phyloP scores from a whole-genome alignment of 2,329 filamentous ascomycete species.

The Balansia obtecta region DNA sequence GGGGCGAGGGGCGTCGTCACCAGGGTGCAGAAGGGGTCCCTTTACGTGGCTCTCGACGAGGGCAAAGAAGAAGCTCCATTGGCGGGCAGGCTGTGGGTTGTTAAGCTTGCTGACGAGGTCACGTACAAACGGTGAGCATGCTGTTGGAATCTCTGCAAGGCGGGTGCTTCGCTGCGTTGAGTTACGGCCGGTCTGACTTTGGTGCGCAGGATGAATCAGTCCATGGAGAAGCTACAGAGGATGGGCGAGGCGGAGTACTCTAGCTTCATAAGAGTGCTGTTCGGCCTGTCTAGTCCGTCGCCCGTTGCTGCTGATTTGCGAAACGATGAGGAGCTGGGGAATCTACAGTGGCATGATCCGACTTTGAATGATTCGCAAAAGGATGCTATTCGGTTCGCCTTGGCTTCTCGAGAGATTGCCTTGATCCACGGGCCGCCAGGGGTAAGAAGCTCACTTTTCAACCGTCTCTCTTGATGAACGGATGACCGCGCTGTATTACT shows the following conservation, averaged over 20 bases:
- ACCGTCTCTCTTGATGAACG: too few relatives aligned
- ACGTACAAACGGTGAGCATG: slow-evolving; percentile 42
- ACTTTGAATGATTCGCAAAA: slow-evolving; percentile 55
- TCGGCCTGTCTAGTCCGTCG: slow-evolving; percentile 43
- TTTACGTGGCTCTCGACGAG: slow-evolving; percentile 60
- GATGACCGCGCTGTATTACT: too few relatives aligned
- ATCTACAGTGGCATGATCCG: slow-evolving; percentile 48
- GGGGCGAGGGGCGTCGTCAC: slow-evolving; percentile 61
- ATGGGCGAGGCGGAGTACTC: slow-evolving; percentile 48
- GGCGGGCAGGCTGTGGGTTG: slow-evolving; percentile 44
- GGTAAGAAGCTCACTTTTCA: slow-evolving; percentile 19
- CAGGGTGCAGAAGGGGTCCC: slow-evolving; percentile 41
- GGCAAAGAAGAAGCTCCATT: slow-evolving; percentile 37
- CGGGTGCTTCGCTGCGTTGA: background rate
- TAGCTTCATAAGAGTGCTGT: slow-evolving; percentile 47
- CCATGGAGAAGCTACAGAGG: slow-evolving; percentile 46
- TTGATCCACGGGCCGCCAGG: slow-evolving; percentile 92
- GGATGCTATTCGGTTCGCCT: slow-evolving; percentile 64
- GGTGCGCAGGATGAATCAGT: slow-evolving; percentile 44
- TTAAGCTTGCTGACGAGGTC: slow-evolving; percentile 57
- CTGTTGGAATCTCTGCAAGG: too few relatives aligned
- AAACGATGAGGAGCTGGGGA: slow-evolving; percentile 29
- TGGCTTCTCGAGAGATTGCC: slow-evolving; percentile 70
- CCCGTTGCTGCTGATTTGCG: slow-evolving; percentile 30
- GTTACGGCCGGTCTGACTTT: background rate